Evolutionary conservation across 441 rosid species (phyloP).

Genomic region (Syzygium malaccense): DNA sequence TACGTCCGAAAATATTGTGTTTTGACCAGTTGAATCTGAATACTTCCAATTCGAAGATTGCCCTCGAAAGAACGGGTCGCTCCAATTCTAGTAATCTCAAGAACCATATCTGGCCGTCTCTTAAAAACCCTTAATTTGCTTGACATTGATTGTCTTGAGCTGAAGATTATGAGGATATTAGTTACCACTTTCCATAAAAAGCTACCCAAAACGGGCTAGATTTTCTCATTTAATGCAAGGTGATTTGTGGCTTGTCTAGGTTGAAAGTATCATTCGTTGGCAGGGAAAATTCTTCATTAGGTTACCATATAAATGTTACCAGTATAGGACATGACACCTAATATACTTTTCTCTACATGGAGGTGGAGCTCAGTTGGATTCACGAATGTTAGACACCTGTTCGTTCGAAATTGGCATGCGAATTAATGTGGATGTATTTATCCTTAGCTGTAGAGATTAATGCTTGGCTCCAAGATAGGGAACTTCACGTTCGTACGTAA

Average conservation of each 20-base stretch:
- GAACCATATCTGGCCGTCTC: neutral
- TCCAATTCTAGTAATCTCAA: conserved; percentile 5
- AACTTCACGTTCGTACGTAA: neutral
- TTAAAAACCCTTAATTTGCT: neutral
- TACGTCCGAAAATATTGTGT: neutral
- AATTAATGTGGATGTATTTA: neutral
- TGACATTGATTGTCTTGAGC: neutral
- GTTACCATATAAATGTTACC: neutral
- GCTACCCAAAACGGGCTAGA: neutral
- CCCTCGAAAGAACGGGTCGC: neutral
- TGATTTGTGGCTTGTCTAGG: neutral
- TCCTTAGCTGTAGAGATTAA: neutral
- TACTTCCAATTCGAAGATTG: neutral
- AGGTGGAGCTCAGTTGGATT: neutral
- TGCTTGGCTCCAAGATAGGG: neutral
- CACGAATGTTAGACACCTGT: neutral
- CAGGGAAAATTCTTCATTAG: neutral
- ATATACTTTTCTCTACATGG: neutral
- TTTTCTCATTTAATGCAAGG: neutral
- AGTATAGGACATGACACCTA: neutral
- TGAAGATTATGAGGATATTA: neutral
- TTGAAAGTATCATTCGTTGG: neutral
- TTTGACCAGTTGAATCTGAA: neutral
- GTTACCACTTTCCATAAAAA: neutral
- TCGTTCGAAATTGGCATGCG: neutral